These are phyloP conservation scores for Phaffomyces thermotolerans DNA, from an alignment of 805 yeast species.

Conservation along the genomic window DNA sequence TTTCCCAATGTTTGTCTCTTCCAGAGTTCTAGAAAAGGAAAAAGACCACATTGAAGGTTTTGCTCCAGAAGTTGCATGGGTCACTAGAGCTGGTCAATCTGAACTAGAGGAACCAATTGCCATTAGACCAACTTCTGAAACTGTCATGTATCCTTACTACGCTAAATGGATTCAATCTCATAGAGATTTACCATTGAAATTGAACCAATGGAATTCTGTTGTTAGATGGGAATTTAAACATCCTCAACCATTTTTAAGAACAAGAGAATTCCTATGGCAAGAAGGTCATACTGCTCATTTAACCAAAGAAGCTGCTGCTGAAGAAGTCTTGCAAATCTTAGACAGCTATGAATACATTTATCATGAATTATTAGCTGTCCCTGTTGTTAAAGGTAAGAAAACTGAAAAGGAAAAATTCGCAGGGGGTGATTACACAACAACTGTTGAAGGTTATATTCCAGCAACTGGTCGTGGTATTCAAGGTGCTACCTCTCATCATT, in stretches of 20 bases:
- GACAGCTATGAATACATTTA: constrained; percentile 81
- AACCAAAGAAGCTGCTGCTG: constrained; percentile 70
- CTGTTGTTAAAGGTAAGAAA: constrained; percentile 90
- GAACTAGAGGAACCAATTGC: constrained; percentile 98
- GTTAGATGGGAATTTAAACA: constrained; percentile 99
- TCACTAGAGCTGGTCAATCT: constrained; percentile 88
- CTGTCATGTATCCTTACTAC: constrained; percentile 99
- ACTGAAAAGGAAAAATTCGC: constrained; percentile 98
- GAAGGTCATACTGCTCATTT: constrained; percentile 99
- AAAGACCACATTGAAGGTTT: constrained; percentile 98
- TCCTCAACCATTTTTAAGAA: constrained; percentile 98
- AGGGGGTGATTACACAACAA: constrained; percentile 93
- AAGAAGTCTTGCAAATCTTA: constrained; percentile 80
- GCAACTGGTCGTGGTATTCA: constrained; percentile 99
- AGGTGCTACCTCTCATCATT: constrained; percentile 97
- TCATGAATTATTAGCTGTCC: constrained; percentile 92
- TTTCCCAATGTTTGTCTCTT: constrained; percentile 97
- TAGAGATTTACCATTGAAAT: constrained; percentile 91
- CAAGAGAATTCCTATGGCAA: constrained; percentile 99
- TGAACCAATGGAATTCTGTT: constrained; percentile 99
- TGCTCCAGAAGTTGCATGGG: constrained; percentile 99
- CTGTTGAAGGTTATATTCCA: constrained; percentile 94
- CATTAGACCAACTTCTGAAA: constrained; percentile 98
- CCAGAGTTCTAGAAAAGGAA: constrained; percentile 89
- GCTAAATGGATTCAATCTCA: constrained; percentile 98